Conservation (phyloP, 768 basidiomycete species). For the Dentipellis fragilis region DNA sequence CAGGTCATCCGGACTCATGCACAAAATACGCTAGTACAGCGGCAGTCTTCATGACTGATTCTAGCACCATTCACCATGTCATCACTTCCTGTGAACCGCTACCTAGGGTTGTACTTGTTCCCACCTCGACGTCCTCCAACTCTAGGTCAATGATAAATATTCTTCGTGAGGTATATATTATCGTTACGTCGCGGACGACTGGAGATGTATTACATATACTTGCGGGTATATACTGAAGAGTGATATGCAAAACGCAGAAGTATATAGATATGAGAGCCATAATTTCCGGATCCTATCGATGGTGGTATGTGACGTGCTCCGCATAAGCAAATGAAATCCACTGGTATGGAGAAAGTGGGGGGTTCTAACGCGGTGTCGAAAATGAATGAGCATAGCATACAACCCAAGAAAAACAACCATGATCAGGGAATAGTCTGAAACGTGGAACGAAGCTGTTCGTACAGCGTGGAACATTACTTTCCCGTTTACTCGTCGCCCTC, state of each 20-base stretch:
- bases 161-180: too few relatives aligned
- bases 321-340: too few relatives aligned
- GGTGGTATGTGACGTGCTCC: too few relatives aligned
- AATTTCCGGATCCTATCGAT: too few relatives aligned
- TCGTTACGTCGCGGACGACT: background rate
- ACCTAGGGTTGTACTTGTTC: too few relatives aligned
- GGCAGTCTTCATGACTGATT: conserved; percentile 8
- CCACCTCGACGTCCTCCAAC: too few relatives aligned
- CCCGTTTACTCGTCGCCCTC: conserved; percentile 11
- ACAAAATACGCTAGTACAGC: conserved; percentile 64
- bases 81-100: too few relatives aligned
- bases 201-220: background rate
- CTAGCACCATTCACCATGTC: too few relatives aligned
- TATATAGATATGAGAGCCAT: too few relatives aligned
- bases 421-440: background rate
- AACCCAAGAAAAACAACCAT: background rate
- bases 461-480: background rate
- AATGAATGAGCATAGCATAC: background rate
- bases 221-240: background rate
- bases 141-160: too few relatives aligned
- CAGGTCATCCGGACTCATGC: conserved; percentile 72
- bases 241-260: background rate
- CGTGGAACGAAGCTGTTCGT: background rate
- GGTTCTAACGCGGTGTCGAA: background rate
- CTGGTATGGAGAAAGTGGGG: background rate